phyloP scores from a whole-genome alignment of 1,284 basidiomycete species.

The Amylostereum chailletii region DNA sequence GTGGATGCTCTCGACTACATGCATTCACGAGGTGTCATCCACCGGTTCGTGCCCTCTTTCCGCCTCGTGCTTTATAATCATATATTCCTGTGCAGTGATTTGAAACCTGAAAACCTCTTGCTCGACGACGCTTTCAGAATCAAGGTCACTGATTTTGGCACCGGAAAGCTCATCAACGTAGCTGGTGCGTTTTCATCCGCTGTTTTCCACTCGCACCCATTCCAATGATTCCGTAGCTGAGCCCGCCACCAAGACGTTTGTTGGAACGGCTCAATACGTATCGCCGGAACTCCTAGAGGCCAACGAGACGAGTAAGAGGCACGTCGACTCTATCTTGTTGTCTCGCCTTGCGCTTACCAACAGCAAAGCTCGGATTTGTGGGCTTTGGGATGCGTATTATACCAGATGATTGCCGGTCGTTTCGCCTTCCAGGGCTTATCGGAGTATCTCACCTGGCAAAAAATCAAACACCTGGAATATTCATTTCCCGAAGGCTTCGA shows the following conservation, averaged over 20 bases:
- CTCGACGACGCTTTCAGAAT: constrained; percentile 80
- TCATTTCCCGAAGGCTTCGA: constrained; percentile 69
- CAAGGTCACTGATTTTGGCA: constrained; percentile 97
- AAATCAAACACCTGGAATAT: constrained; percentile 70
- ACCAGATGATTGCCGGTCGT: constrained; percentile 91
- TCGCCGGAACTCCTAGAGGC: constrained; percentile 84
- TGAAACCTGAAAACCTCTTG: constrained; percentile 92
- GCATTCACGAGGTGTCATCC: constrained; percentile 82
- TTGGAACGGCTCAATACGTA: constrained; percentile 95
- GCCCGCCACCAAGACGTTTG: constrained; percentile 70
- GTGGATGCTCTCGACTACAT: constrained; percentile 86
- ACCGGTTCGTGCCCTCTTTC: constrained; percentile 45
- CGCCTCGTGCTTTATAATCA: not conserved
- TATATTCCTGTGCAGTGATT: constrained; percentile 39
- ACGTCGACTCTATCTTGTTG: constrained; percentile 11
- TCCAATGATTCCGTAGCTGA: constrained; percentile 24
- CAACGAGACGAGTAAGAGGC: constrained; percentile 69
- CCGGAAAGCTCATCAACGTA: constrained; percentile 77
- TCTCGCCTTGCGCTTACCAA: constrained; percentile 14
- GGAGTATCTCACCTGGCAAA: constrained; percentile 79
- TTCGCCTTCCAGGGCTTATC: constrained; percentile 87
- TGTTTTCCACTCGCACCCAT: too few relatives aligned
- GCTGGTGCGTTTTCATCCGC: constrained; percentile 28
- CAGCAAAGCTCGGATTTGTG: constrained; percentile 83
- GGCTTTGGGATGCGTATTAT: constrained; percentile 94